Evolutionary conservation across 1,284 basidiomycete species (phyloP).

Genomic region (Leccinum subspadiceum): DNA sequence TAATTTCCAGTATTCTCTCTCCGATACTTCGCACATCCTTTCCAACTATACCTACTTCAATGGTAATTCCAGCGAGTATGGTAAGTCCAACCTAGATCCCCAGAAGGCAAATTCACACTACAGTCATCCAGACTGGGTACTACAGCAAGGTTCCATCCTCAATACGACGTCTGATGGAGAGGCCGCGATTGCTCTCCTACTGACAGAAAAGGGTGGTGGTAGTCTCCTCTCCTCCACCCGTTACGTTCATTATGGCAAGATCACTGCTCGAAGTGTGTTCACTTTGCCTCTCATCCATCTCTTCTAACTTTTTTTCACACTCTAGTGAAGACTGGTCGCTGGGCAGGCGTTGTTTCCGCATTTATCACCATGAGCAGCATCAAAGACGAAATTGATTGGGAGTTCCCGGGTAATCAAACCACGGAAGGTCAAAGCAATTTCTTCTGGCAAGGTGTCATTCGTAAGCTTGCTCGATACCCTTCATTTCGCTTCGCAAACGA

Average conservation of each 20-base stretch:
- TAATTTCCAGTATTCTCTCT: constrained; percentile 53
- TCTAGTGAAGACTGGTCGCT: constrained; percentile 66
- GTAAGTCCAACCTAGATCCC: constrained; percentile 18
- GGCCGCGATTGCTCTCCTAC: constrained; percentile 59
- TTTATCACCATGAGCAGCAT: constrained; percentile 85
- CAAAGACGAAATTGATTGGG: constrained; percentile 88
- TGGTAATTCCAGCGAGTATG: constrained; percentile 69
- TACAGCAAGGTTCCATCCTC: constrained; percentile 66
- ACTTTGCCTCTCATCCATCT: neutral
- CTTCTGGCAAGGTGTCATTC: constrained; percentile 76
- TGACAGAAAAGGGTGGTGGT: constrained; percentile 70
- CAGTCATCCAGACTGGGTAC: constrained; percentile 55
- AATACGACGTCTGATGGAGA: constrained; percentile 63
- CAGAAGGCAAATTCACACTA: neutral
- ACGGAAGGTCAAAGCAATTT: constrained; percentile 73
- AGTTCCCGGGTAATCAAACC: constrained; percentile 65
- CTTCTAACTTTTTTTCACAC: constrained; percentile 22
- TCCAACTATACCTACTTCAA: constrained; percentile 63
- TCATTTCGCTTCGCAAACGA: neutral
- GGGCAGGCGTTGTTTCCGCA: constrained; percentile 76
- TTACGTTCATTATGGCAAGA: constrained; percentile 78
- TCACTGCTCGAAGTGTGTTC: constrained; percentile 63
- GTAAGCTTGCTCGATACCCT: constrained; percentile 41
- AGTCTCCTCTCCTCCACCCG: constrained; percentile 76
- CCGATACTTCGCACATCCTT: constrained; percentile 65